Conservation (phyloP, 2,329 filamentous ascomycete species). For the Colletotrichum shisoi region DNA sequence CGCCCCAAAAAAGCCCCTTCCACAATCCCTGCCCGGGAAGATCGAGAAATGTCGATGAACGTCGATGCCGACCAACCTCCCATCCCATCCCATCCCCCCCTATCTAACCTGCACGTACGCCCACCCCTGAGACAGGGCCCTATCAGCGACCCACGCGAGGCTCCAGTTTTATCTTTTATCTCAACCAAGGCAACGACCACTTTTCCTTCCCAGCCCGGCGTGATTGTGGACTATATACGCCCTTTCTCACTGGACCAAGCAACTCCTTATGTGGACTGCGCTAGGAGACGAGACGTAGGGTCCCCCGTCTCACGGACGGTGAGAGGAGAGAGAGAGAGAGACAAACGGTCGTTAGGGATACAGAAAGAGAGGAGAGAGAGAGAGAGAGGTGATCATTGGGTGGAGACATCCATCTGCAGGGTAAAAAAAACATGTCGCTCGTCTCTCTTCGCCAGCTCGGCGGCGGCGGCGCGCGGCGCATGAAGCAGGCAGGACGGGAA, state of each 20-base stretch:
- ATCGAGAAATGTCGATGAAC: slow-evolving; percentile 11
- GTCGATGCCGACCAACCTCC: slow-evolving; percentile 16
- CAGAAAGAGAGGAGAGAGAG: background rate
- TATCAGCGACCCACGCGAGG: slow-evolving; percentile 36
- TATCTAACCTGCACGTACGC: slow-evolving; percentile 11
- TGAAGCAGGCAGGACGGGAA: slow-evolving; percentile 21
- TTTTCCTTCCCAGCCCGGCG: slow-evolving; percentile 32
- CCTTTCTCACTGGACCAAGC: slow-evolving; percentile 23
- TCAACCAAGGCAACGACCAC: slow-evolving; percentile 32
- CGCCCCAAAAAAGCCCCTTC: slow-evolving; percentile 8
- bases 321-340: background rate
- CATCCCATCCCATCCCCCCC: slow-evolving; percentile 9
- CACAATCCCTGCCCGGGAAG: slow-evolving; percentile 17
- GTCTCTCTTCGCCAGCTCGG: background rate
- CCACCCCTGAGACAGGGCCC: slow-evolving; percentile 32
- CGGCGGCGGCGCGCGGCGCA: slow-evolving; percentile 17
- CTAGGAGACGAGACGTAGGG: slow-evolving; percentile 12
- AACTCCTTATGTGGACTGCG: slow-evolving; percentile 24
- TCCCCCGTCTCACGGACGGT: slow-evolving; percentile 13
- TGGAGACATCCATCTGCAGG: slow-evolving; percentile 25
- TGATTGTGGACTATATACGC: slow-evolving; percentile 19
- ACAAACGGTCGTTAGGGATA: slow-evolving; percentile 15
- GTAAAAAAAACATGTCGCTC: slow-evolving; percentile 35
- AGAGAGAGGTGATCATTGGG: slow-evolving; percentile 23
- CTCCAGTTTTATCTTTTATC: slow-evolving; percentile 38